These are phyloP conservation scores for Scheffersomyces lignosus DNA, from an alignment of 805 yeast genomes.

Conservation along the genomic window DNA sequence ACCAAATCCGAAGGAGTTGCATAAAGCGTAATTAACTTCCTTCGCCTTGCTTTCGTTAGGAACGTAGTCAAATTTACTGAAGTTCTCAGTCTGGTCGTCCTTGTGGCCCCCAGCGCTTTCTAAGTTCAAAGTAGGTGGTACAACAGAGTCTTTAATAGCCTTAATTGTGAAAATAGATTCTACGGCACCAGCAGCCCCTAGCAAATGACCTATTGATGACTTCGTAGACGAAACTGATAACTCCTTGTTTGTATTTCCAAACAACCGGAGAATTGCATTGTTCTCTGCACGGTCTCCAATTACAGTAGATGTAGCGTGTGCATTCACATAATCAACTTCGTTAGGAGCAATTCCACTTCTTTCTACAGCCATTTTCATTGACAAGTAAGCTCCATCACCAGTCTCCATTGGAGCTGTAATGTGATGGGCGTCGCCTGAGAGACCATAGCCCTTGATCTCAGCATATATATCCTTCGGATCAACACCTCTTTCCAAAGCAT, in stretches of 20 bases:
- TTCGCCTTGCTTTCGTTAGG: conserved; percentile 43
- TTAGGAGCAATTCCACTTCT: conserved; percentile 47
- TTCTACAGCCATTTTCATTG: conserved; percentile 76
- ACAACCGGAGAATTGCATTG: conserved; percentile 61
- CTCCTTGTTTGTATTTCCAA: conserved; percentile 35
- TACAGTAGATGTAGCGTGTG: conserved; percentile 93
- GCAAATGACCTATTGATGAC: conserved; percentile 88
- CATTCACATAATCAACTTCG: conserved; percentile 77
- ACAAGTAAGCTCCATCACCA: conserved; percentile 81
- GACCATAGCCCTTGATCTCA: conserved; percentile 84
- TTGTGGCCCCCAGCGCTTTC: conserved; percentile 49
- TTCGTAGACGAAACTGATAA: conserved; percentile 77
- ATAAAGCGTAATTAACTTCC: conserved; percentile 58
- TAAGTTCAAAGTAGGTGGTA: conserved; percentile 85
- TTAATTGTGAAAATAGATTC: conserved; percentile 81
- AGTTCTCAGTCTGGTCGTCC: conserved; percentile 42
- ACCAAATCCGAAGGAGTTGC: conserved; percentile 96
- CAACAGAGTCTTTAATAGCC: conserved; percentile 52
- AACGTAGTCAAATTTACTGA: conserved; percentile 58
- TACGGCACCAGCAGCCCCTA: conserved; percentile 96
- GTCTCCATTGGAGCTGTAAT: conserved; percentile 85
- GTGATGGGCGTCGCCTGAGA: conserved; percentile 89
- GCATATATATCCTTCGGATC: conserved; percentile 63
- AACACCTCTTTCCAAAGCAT: conserved; percentile 62
- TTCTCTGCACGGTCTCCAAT: conserved; percentile 91